Percentiles rank a stretch among this genome's conserved stretches.
Evolutionary conservation across 1,284 basidiomycete genomes (phyloP).

Genomic region (Marasmius fiardii): DNA sequence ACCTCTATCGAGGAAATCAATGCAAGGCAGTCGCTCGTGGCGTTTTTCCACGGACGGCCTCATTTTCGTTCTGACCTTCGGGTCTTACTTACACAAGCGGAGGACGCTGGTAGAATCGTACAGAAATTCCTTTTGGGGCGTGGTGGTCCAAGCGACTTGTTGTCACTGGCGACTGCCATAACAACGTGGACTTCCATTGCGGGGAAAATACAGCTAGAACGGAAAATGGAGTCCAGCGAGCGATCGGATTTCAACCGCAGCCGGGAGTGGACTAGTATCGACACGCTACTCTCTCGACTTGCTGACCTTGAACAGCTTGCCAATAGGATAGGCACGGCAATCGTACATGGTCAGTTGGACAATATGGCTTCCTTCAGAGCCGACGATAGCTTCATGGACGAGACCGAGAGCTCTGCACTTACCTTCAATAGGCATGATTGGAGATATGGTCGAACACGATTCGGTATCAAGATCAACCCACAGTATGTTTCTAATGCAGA

Average conservation of each 20-base stretch:
- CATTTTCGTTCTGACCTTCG: constrained; percentile 71
- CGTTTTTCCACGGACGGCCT: constrained; percentile 63
- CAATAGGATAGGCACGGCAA: constrained; percentile 53
- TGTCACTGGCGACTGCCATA: constrained; percentile 61
- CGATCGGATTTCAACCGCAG: constrained; percentile 21
- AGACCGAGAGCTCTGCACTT: background rate
- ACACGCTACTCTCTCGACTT: constrained; percentile 56
- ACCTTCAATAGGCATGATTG: constrained; percentile 18
- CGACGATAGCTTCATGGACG: background rate
- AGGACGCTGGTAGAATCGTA: constrained; percentile 76
- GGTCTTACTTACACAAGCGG: constrained; percentile 53
- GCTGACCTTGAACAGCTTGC: constrained; percentile 55
- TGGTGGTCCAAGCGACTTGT: constrained; percentile 67
- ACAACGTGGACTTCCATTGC: constrained; percentile 52
- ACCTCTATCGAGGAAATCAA: constrained; percentile 74
- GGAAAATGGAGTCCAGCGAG: constrained; percentile 44
- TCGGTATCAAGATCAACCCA: constrained; percentile 65
- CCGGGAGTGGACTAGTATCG: constrained; percentile 53
- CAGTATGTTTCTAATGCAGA: constrained; percentile 42
- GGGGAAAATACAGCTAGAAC: constrained; percentile 52
- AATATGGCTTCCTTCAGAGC: background rate
- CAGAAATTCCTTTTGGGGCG: constrained; percentile 76
- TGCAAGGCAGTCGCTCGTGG: constrained; percentile 76
- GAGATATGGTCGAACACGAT: constrained; percentile 29
- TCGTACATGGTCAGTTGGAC: constrained; percentile 31